Evolutionary conservation across 371 early-diverging fungal genomes (phyloP).

Genomic region (Mortierella sp.): DNA sequence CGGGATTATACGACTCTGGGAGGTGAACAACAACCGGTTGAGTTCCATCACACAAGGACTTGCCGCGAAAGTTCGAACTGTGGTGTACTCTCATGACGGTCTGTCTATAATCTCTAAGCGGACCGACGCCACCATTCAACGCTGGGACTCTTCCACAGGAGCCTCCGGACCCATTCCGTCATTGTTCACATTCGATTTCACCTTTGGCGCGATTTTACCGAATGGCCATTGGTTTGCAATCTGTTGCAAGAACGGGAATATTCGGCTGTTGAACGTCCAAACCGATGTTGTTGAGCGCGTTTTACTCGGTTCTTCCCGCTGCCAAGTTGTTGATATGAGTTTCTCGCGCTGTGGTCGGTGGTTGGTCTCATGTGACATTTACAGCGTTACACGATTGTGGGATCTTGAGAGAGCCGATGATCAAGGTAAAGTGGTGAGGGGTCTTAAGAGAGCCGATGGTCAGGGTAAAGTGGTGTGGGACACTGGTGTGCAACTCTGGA

Average conservation of each 20-base stretch:
- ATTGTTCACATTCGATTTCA: neutral
- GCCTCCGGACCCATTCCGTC: neutral
- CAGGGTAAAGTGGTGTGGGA: too few species aligned
- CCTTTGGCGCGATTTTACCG: neutral
- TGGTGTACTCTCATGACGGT: neutral
- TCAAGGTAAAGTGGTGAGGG: neutral
- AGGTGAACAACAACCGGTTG: neutral
- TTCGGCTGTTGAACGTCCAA: neutral
- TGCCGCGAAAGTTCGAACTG: neutral
- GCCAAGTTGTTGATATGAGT: neutral
- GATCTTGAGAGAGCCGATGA: neutral
- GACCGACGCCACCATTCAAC: neutral
- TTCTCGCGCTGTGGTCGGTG: neutral
- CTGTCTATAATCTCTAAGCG: neutral
- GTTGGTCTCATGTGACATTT: too few species aligned
- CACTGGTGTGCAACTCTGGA: too few species aligned
- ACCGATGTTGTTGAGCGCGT: neutral
- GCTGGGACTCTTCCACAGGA: neutral
- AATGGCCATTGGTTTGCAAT: neutral
- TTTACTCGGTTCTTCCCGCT: neutral
- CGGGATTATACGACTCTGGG: neutral
- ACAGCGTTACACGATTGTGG: neutral
- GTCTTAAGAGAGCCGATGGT: too few species aligned
- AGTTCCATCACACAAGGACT: neutral
- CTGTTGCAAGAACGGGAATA: neutral